Evolutionary conservation across 2,329 filamentous ascomycete genomes (phyloP).

Genomic region (Paraconiothyrium brasiliense): DNA sequence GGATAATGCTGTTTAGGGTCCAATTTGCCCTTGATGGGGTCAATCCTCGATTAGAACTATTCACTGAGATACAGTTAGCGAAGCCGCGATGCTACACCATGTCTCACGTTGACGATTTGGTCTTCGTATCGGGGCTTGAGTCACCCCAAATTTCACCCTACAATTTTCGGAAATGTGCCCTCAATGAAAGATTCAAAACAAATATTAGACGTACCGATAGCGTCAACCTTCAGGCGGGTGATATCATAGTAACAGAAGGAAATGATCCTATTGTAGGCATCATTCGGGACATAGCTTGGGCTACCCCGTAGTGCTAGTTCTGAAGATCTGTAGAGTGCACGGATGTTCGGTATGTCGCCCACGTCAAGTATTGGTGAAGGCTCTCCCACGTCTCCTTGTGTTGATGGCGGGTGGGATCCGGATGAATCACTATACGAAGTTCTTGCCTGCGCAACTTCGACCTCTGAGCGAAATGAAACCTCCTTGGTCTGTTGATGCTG

Average conservation of each 20-base stretch:
- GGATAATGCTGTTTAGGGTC: slow-evolving; percentile 37
- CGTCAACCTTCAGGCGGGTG: slow-evolving; percentile 44
- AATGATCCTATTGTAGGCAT: slow-evolving; percentile 41
- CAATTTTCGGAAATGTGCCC: neutral
- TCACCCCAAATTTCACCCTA: neutral
- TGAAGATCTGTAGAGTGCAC: slow-evolving; percentile 37
- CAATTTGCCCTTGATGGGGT: slow-evolving; percentile 19
- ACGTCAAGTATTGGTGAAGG: slow-evolving; percentile 22
- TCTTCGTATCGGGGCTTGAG: neutral
- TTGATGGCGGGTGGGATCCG: slow-evolving; percentile 19
- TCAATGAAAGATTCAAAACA: neutral
- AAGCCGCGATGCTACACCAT: neutral
- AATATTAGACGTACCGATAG: slow-evolving; percentile 28
- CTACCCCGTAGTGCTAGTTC: slow-evolving; percentile 33
- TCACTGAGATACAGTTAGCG: slow-evolving; percentile 26
- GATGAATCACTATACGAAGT: slow-evolving; percentile 25
- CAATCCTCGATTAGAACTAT: slow-evolving; percentile 35
- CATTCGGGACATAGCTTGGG: slow-evolving; percentile 41
- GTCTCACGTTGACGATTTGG: neutral
- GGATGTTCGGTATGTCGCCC: slow-evolving; percentile 38
- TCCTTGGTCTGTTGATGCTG: neutral
- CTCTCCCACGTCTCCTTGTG: neutral
- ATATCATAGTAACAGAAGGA: slow-evolving; percentile 44
- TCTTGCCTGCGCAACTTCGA: slow-evolving; percentile 8
- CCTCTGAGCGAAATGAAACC: slow-evolving; percentile 5